Conservation (phyloP, 202 grass and related monocot genomes). For the Panicum hallii region DNA sequence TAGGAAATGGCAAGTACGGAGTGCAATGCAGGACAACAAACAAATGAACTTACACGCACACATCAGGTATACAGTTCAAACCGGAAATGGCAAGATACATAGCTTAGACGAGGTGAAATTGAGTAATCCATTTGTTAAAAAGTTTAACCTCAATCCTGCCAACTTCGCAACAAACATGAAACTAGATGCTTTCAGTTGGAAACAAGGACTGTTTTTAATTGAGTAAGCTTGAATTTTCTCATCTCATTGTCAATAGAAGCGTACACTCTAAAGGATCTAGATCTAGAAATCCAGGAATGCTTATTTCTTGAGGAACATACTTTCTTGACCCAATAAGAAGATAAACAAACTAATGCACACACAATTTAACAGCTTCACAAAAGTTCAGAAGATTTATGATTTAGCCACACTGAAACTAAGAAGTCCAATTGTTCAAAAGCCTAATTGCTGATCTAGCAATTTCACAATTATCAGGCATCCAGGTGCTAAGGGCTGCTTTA, state of each 20-base stretch:
- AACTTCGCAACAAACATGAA: constrained; percentile 17
- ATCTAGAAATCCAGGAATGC: background rate
- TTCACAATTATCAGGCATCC: constrained; percentile 12
- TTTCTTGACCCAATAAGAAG: background rate
- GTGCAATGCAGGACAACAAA: background rate
- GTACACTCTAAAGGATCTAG: background rate
- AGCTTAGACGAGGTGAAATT: constrained; percentile 3
- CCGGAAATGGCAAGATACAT: background rate
- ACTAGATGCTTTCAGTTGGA: background rate
- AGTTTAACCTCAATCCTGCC: background rate
- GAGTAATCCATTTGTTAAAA: background rate
- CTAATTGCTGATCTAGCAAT: background rate
- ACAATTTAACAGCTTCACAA: background rate
- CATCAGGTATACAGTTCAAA: background rate
- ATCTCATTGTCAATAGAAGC: background rate
- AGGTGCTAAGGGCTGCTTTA: background rate
- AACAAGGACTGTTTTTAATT: background rate
- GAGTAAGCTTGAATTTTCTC: background rate
- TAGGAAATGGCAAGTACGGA: background rate
- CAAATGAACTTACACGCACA: background rate
- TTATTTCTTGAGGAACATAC: background rate
- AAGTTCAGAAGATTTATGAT: background rate
- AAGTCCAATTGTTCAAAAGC: background rate
- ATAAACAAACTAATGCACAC: background rate
- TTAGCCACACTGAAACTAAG: background rate